phyloP scores from a whole-genome alignment of 2,329 filamentous ascomycete species.

The Trichoderma harzianum region DNA sequence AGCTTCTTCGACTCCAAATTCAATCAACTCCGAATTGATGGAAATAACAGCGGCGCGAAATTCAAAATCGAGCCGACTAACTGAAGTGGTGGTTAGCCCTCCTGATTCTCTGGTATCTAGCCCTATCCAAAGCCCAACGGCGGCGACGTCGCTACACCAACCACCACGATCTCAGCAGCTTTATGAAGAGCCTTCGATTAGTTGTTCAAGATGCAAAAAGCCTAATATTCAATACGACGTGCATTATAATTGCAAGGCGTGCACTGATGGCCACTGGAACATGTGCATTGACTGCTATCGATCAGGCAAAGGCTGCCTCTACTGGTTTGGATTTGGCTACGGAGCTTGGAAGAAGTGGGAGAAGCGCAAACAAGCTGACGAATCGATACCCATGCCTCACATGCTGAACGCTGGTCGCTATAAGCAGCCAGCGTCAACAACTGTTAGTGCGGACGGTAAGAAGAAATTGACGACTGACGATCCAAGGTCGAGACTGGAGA shows the following conservation, averaged over 20 bases:
- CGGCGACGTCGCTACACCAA: conserved; percentile 34
- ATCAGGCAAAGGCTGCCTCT: conserved; percentile 68
- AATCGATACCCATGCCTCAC: conserved; percentile 49
- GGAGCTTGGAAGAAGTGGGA: conserved; percentile 68
- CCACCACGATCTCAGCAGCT: conserved; percentile 48
- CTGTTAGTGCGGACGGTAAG: conserved; percentile 53
- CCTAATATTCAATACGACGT: conserved; percentile 77
- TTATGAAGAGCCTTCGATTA: conserved; percentile 68
- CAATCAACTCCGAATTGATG: background rate
- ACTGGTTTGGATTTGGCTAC: conserved; percentile 87
- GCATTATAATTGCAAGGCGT: conserved; percentile 77
- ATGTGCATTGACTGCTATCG: conserved; percentile 82
- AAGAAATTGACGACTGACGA: conserved; percentile 63
- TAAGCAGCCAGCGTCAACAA: conserved; percentile 44
- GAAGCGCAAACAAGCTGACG: conserved; percentile 40
- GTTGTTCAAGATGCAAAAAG: conserved; percentile 68
- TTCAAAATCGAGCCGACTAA: conserved; percentile 34
- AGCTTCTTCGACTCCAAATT: background rate
- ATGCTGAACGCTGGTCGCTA: conserved; percentile 58
- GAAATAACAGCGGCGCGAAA: conserved; percentile 25
- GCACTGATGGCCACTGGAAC: conserved; percentile 69
- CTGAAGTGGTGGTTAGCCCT: conserved; percentile 39
- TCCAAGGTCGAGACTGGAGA: conserved; percentile 65
- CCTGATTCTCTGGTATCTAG: conserved; percentile 25
- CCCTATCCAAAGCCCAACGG: conserved; percentile 31